phyloP scores from a whole-genome alignment of 2,329 filamentous ascomycete species.

The Hymenoscyphus albidus region DNA sequence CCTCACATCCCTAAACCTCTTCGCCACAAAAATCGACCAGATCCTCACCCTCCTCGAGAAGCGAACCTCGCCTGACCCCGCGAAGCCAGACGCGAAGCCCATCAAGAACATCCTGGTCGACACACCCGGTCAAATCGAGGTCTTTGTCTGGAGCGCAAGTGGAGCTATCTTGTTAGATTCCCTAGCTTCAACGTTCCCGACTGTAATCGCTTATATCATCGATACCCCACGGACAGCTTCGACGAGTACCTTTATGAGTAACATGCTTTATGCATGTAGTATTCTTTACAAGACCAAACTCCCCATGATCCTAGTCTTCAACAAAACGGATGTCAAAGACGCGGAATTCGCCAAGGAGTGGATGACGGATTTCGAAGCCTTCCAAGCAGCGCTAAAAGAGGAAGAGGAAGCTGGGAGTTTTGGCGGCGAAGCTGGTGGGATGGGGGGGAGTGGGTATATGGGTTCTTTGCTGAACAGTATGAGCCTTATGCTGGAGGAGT shows the following conservation, averaged over 20 bases:
- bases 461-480: slow-evolving; percentile 92
- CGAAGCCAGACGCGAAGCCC: slow-evolving; percentile 55
- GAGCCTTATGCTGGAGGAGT: slow-evolving; percentile 96
- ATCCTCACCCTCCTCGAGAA: slow-evolving; percentile 88
- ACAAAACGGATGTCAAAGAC: slow-evolving; percentile 95
- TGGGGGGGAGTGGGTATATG: slow-evolving; percentile 90
- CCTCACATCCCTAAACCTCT: slow-evolving; percentile 90
- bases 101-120: slow-evolving; percentile 88
- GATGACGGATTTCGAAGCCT: slow-evolving; percentile 99
- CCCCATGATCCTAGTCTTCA: slow-evolving; percentile 98
- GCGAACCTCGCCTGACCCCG: slow-evolving; percentile 63
- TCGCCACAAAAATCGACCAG: slow-evolving; percentile 97
- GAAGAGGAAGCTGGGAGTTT: slow-evolving; percentile 78
- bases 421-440: slow-evolving; percentile 64
- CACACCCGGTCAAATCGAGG: slow-evolving; percentile 96
- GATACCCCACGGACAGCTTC: slow-evolving; percentile 91
- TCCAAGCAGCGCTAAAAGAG: slow-evolving; percentile 76
- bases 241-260: slow-evolving; percentile 98
- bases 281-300: slow-evolving; percentile 98
- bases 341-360: slow-evolving; percentile 91
- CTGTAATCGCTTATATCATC: slow-evolving; percentile 95
- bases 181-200: slow-evolving; percentile 89
- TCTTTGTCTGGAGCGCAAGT: slow-evolving; percentile 96
- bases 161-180: slow-evolving; percentile 92
- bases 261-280: slow-evolving; percentile 98